Conservation (phyloP, 257 asterid genomes). For the Paulownia fortunei region DNA sequence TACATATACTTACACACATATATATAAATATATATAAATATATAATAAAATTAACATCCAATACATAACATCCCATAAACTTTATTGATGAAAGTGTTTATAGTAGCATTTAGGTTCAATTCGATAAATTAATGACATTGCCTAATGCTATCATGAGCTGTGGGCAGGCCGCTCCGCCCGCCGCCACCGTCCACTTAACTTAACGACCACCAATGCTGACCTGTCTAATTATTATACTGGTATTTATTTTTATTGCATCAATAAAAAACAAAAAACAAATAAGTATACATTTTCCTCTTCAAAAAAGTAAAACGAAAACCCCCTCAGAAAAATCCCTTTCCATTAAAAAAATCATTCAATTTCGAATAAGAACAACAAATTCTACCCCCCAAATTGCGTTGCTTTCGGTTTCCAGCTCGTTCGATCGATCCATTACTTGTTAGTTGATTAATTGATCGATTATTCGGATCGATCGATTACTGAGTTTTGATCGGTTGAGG, state of each 20-base stretch:
- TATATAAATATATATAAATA: too few relatives aligned
- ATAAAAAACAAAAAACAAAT: not conserved
- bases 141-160: not conserved
- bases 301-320: constrained; percentile 18
- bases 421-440: constrained; percentile 25
- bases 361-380: constrained; percentile 4
- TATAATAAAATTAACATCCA: too few relatives aligned
- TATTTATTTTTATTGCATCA: not conserved
- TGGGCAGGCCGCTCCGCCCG: not conserved
- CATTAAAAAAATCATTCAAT: constrained; percentile 5
- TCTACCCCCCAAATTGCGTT: constrained; percentile 23
- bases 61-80: too few relatives aligned
- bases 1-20: too few relatives aligned
- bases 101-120: too few relatives aligned
- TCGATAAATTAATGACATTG: not conserved
- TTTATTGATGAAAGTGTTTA: too few relatives aligned
- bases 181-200: constrained; percentile 23
- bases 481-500: constrained; percentile 33
- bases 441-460: constrained; percentile 26
- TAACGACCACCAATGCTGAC: not conserved
- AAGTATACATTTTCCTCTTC: not conserved
- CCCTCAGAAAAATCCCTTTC: constrained; percentile 14
- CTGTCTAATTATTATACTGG: not conserved
- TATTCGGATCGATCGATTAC: constrained; percentile 9
- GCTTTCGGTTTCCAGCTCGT: not conserved